A percentile compares a stretch with the other conserved stretches of the same genome.
These are phyloP conservation scores for Yamadazyma scolyti DNA, from an alignment of 805 yeast species.

Conservation along the genomic window DNA sequence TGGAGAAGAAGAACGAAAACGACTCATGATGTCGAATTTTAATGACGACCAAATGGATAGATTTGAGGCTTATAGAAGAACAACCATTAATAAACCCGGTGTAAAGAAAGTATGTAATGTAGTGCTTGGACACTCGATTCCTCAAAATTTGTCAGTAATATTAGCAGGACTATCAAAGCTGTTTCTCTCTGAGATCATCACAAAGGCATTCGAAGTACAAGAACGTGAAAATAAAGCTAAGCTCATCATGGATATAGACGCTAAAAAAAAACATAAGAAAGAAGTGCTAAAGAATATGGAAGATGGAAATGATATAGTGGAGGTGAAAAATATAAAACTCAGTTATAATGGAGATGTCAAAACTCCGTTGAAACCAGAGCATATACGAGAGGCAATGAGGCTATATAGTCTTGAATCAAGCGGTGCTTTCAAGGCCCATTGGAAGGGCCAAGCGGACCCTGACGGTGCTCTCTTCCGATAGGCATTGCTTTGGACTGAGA, in stretches of 20 bases:
- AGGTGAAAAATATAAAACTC: constrained; percentile 16
- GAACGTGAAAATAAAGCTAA: constrained; percentile 46
- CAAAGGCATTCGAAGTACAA: constrained; percentile 73
- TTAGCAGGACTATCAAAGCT: constrained; percentile 85
- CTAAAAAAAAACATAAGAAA: constrained; percentile 35
- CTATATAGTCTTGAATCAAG: constrained; percentile 65
- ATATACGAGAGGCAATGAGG: constrained; percentile 86
- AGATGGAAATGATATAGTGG: constrained; percentile 30
- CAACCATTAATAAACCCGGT: constrained; percentile 57
- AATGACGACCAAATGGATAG: constrained; percentile 81
- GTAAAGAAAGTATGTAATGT: constrained; percentile 78
- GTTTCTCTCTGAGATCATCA: constrained; percentile 86
- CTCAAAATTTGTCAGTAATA: constrained; percentile 75
- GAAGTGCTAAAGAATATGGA: constrained; percentile 30
- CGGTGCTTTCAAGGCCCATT: constrained; percentile 41
- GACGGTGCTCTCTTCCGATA: too few relatives aligned
- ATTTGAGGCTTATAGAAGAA: constrained; percentile 82
- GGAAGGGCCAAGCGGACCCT: constrained; percentile 68
- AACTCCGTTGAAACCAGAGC: constrained; percentile 76
- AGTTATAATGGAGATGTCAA: constrained; percentile 38
- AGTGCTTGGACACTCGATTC: constrained; percentile 74
- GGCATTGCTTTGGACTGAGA: too few relatives aligned
- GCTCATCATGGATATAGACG: constrained; percentile 31
- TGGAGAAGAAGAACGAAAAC: constrained; percentile 52
- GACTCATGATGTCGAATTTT: constrained; percentile 66